Base-by-base conservation (phyloP, 176 grass and related monocot species). In the Aegilops bicornis region DNA sequence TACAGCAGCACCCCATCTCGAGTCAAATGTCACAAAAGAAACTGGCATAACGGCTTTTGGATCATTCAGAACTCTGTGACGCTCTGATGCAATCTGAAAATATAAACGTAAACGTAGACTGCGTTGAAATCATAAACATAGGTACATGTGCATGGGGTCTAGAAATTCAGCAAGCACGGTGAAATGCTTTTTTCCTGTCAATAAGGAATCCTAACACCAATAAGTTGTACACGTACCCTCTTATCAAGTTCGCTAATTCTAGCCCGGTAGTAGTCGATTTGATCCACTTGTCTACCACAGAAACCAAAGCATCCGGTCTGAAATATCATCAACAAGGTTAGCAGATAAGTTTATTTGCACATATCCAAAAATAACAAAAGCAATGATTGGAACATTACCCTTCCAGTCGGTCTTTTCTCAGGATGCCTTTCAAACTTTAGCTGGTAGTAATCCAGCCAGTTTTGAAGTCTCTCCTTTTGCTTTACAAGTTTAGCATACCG, bases 1-100 rank as follows among this genome's bases (percentile, higher is more conserved):
- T 54, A 98, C 90, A 64, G 94, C 97, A 25, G 97, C 97, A 4
- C 97, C 96, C 94, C 97, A 98, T 92, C 97, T 92, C 1, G 97
- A 98, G 82, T 96, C 96, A 88, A 98, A 98, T 73, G 91, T 96
- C 75, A 96, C 93, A 82, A 98, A 98, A 61, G 96, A 91, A 79
- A 98, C 96, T n/a, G 88, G 96, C 90, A 98, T 98, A 37, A 98
- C 30, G 65, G 96, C 90, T 90, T 96, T 98, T 45, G 90, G 88
- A 79, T 98, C 92, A 89, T 87, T 94, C 35, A 96, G 82, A 88
- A 98, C 82, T 89, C 86, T 94, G 6, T 96, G 86, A 58, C 89
- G 93, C 79, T 96, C 93, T 1, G 92, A 80, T 84, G 84, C 77
- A 83, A 98, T 92, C 96, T 98, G 72, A 78, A 88, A 78, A 92